Base-by-base conservation (phyloP, 2,329 filamentous ascomycete genomes). In the Bipolaris victoriae region DNA sequence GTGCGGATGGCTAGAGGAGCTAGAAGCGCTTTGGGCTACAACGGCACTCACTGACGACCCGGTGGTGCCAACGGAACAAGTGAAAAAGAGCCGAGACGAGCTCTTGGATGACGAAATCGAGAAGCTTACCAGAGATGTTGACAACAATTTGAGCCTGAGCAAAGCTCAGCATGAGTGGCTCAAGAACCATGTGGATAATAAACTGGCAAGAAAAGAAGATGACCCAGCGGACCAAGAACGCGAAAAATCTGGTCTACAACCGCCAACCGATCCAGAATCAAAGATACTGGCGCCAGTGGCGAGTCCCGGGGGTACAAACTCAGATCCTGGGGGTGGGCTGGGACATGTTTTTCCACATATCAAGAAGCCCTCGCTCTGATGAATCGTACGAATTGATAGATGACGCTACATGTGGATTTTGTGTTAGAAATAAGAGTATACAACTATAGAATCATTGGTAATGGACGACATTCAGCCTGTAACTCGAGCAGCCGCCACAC, bases 1-100 rank as follows among this genome's bases (percentile, higher is more conserved):
- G 26, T 83, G 96, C 41, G 94, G 92, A 0, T 99, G 95, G 95
- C 77, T 84, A 7, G 86, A 91, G 1, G 94, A 98, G 71, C 80
- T 99, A 15, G 91, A 97, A 72, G 76, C 73, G 3, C 67, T 91
- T 50, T 98, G 92, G 92, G 82, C 86, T 20, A 77, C 79, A 44
- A 84, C 89, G 0, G 88, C 90, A 29, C 60, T 52, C 2, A 59
- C 87, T 22, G 79, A 55, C 16, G 48, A 50, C 13, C 3, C 24
- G 2, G 29, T n/a, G 16, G 49, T 29, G 1, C 41, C 51, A 3
- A 56, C 56, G 20, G 52, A 65, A 43, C 83, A 84, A 5, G 20
- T 72, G 1, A 67, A 68, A 50, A 79, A 76, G 67, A 80, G 76
- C 7, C 80, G 79, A 43, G 86, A 89, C 61, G 84, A 89, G 70